Conservation (phyloP, 164 flowering plant genomes). For the Umbellularia californica region DNA sequence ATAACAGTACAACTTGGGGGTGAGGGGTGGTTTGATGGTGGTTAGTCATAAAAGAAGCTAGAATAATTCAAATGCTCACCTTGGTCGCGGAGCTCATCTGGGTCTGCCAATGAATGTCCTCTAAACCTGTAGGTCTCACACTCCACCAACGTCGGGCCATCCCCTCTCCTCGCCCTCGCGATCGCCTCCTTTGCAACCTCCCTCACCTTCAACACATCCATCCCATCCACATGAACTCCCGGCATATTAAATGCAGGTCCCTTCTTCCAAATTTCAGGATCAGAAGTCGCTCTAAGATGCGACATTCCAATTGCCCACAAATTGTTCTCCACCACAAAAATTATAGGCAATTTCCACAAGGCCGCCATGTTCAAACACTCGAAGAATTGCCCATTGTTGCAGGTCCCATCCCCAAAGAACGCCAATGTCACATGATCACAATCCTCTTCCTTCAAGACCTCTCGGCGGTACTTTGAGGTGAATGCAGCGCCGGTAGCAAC, state of each 20-base stretch:
- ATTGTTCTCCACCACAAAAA: slow-evolving; percentile 96
- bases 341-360: slow-evolving; percentile 86
- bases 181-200: slow-evolving; percentile 94
- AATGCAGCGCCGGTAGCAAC: slow-evolving; percentile 96
- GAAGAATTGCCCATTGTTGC: slow-evolving; percentile 90
- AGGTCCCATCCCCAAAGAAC: slow-evolving; percentile 91
- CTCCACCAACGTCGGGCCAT: slow-evolving; percentile 90
- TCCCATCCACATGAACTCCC: slow-evolving; percentile 93
- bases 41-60: background rate
- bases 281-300: slow-evolving; percentile 87
- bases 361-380: slow-evolving; percentile 99
- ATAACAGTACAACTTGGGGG: background rate
- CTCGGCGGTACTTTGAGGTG: slow-evolving; percentile 67
- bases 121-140: slow-evolving; percentile 95
- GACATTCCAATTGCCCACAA: slow-evolving; percentile 99
- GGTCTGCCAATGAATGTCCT: slow-evolving; percentile 98
- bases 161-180: slow-evolving; percentile 87
- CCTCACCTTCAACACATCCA: slow-evolving; percentile 98
- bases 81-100: slow-evolving; percentile 99
- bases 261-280: slow-evolving; percentile 94
- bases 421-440: slow-evolving; percentile 80
- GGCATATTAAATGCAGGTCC: slow-evolving; percentile 93
- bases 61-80: slow-evolving; percentile 36
- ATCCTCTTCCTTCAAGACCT: slow-evolving; percentile 61
- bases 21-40: too few species aligned